Conservation (phyloP, 148 eudicot species). For the Rhododendron henanense region DNA sequence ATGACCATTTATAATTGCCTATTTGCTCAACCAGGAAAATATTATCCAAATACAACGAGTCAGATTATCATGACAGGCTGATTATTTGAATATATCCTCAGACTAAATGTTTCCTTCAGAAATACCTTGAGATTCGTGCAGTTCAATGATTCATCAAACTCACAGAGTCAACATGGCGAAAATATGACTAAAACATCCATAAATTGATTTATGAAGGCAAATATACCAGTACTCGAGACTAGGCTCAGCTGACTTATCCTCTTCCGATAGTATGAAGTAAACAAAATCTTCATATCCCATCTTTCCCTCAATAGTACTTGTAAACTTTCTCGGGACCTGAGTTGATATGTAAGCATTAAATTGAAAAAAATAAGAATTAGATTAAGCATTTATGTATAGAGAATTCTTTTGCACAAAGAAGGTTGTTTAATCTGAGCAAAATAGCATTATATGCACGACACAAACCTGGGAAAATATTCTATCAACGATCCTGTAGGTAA, state of each 20-base stretch:
- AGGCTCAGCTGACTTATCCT: slow-evolving; percentile 95
- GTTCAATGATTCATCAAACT: slow-evolving; percentile 3
- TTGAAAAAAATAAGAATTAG: slow-evolving; percentile 7
- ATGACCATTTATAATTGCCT: background rate
- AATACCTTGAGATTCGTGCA: background rate
- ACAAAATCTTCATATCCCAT: slow-evolving; percentile 99
- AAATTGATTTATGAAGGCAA: background rate
- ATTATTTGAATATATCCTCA: background rate
- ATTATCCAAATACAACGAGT: background rate
- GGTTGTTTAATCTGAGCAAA: background rate
- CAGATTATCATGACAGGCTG: background rate
- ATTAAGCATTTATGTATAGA: background rate
- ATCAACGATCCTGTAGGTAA: slow-evolving; percentile 92
- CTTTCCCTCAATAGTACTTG: slow-evolving; percentile 81
- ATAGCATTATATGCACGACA: slow-evolving; percentile 6
- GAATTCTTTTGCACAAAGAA: background rate
- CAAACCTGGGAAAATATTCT: slow-evolving; percentile 93
- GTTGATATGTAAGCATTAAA: background rate
- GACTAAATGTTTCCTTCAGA: background rate
- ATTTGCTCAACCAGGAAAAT: background rate
- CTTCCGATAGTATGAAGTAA: slow-evolving; percentile 90
- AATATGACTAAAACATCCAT: background rate
- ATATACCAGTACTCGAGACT: slow-evolving; percentile 92
- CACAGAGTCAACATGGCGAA: background rate
- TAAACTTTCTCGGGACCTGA: slow-evolving; percentile 85